Percentiles rank a stretch among this genome's conserved stretches.
Conservation (phyloP, 2,329 filamentous ascomycete genomes). For the Microsporum ferrugineum region DNA sequence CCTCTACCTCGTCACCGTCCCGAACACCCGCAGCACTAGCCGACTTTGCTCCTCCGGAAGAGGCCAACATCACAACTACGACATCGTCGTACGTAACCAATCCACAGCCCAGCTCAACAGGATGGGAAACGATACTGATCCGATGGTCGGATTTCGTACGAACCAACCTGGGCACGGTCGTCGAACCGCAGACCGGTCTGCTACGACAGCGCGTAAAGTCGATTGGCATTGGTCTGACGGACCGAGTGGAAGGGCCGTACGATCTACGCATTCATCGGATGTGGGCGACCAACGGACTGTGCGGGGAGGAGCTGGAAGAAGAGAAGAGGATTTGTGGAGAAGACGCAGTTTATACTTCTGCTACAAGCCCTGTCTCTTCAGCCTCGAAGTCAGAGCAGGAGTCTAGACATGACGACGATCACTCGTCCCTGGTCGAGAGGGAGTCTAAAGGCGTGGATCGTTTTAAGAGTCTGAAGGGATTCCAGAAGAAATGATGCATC, state of each 20-base stretch:
- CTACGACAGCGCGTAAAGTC: conserved; percentile 74
- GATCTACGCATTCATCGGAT: conserved; percentile 74
- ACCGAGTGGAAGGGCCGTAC: conserved; percentile 78
- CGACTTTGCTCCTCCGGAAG: conserved; percentile 28
- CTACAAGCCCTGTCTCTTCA: background rate
- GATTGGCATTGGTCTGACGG: conserved; percentile 78
- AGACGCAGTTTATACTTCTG: conserved; percentile 28
- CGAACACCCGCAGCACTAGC: conserved; percentile 27
- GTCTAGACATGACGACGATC: conserved; percentile 1
- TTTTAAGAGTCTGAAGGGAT: conserved; percentile 27
- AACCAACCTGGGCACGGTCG: conserved; percentile 82
- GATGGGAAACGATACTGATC: conserved; percentile 93
- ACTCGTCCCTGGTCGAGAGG: conserved; percentile 12
- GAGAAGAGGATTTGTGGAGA: conserved; percentile 31
- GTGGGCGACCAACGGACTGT: conserved; percentile 75
- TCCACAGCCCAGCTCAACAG: conserved; percentile 40
- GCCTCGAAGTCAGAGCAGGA: background rate
- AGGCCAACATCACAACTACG: conserved; percentile 13
- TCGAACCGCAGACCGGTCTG: conserved; percentile 87
- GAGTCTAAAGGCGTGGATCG: conserved; percentile 16
- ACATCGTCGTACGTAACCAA: conserved; percentile 23
- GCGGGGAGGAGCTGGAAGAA: conserved; percentile 30
- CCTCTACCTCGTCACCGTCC: conserved; percentile 6
- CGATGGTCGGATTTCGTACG: conserved; percentile 88
- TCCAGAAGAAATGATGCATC: conserved; percentile 18